Base-by-base conservation (phyloP, 2,329 filamentous ascomycete species). In the Trichophyton mentagrophytes region DNA sequence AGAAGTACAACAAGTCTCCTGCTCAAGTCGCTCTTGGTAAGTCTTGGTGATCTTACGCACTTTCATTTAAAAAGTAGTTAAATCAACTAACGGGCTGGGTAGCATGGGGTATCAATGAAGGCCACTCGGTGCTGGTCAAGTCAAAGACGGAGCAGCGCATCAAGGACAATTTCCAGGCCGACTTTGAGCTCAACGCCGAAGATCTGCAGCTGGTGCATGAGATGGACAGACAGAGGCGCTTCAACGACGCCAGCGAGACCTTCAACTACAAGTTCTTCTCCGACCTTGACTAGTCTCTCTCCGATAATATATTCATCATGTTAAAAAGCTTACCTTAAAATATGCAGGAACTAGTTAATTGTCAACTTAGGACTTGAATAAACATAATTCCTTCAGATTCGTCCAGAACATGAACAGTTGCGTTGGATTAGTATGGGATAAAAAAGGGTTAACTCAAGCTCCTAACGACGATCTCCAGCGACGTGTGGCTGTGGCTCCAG, bases 171-270 rank as follows among this genome's bases (percentile, higher is more conserved):
- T 63, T 78, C 7, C 74, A 75, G 59, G 73, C 72, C 8, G 81
- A 84, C 67, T 87, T 88, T 69, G 79, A 80, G 67, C 74, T 88
- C 27, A 77, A 78, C 1, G 66, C 69, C 0, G 80, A 80, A 58
- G 85, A 88, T 66, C 71, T 86, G 66, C 71, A 79, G 67, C 80
- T 78, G 71, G 80, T 84, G 58, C 73, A 77, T 44, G 67, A 63
- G 0, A 73, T 85, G 20, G 82, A 86, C 67, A 83, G 80, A 72
- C 85, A 85, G 71, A 53, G 84, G 65, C 74, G 84, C 47, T 85
- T 86, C 67, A 86, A 85, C 61, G 82, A 86, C 68, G 78, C 82
- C 3, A 80, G 76, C 49, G 72, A 67, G 5, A 73, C 71, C 22
- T 86, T 85, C 72, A 78, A 81, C 2, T 82, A 79, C 70, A 73